Conservation (phyloP, 2,329 filamentous ascomycete species). For the Aspergillus piperis region DNA sequence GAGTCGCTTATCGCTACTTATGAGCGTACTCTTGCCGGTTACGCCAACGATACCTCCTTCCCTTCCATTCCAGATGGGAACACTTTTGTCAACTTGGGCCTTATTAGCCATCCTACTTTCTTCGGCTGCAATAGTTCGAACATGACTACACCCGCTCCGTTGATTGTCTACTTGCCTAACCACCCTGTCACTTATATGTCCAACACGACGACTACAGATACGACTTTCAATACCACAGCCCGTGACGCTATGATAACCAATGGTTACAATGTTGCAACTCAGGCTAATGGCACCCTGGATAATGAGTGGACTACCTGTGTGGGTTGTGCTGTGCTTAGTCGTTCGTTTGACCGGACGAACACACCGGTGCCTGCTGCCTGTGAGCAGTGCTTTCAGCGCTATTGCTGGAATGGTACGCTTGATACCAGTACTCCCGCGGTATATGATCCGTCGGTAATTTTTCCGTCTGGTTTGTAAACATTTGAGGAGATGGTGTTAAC, state of each 20-base stretch:
- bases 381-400: constrained; percentile 68
- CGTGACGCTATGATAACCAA: constrained; percentile 80
- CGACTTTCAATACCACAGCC: constrained; percentile 61
- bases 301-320: constrained; percentile 75
- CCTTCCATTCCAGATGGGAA: constrained; percentile 69
- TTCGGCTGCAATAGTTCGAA: constrained; percentile 72
- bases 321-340: constrained; percentile 75
- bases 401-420: constrained; percentile 83
- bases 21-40: constrained; percentile 58
- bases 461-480: too few relatives aligned
- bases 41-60: constrained; percentile 67
- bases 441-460: not conserved
- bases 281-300: constrained; percentile 74
- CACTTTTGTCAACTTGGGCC: constrained; percentile 71
- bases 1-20: constrained; percentile 71
- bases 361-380: constrained; percentile 69
- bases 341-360: constrained; percentile 69
- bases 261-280: constrained; percentile 76
- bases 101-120: constrained; percentile 72
- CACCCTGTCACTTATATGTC: constrained; percentile 71
- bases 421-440: constrained; percentile 28
- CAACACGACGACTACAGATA: constrained; percentile 76
- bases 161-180: constrained; percentile 83
- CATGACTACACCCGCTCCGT: constrained; percentile 57
- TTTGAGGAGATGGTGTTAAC: too few relatives aligned